Base-by-base conservation (phyloP, 1,284 basidiomycete genomes). In the Quambalaria eucalypti region DNA sequence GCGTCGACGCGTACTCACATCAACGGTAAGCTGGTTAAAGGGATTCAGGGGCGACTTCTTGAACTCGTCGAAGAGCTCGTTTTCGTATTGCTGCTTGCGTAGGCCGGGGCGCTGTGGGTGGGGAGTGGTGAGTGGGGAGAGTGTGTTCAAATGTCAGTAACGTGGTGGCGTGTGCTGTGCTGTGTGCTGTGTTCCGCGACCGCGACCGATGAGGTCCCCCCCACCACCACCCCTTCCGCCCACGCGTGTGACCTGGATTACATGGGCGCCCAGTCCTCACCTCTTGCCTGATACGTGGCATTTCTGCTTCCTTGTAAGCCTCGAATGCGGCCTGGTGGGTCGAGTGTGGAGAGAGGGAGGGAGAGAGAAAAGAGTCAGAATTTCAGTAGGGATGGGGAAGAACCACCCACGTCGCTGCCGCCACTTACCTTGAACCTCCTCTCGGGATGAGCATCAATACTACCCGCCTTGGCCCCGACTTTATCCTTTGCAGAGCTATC, bases 381-480 rank as follows among this genome's bases (percentile, higher is more conserved):
- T n/a, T 26, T 47, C 31, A 16, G 55, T 21, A 28, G 36, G 48
- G 42, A 33, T 33, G 48, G 31, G 31, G 9, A 47, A 68, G 36
- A 56, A 40, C 23, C 8, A 42, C 29, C 51, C 52, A 19, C 21
- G 40, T 7, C 21, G 40, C 9, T n/a, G 14, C 42, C 53, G 52
- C 28, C 4, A 50, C 46, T 52, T 50, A 48, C 36, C 54, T 58
- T 62, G 64, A 54, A 57, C 77, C 84, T 55, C 65, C 90, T 87
- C 83, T 98, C 92, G 50, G 92, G 92, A 81, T 98, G 92, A 50
- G 82, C 82, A 79, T 98, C 92, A 55, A 96, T 83, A 42, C 83
- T 82, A 33, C 87, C 88, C 4, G 91, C 92, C 30, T 71, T 70
- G 2, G 66, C 55, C 6, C 73, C 77, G 14, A 61, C 59, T 58